Base-by-base conservation (phyloP, 2,329 filamentous ascomycete species). In the Trichoderma sp. region DNA sequence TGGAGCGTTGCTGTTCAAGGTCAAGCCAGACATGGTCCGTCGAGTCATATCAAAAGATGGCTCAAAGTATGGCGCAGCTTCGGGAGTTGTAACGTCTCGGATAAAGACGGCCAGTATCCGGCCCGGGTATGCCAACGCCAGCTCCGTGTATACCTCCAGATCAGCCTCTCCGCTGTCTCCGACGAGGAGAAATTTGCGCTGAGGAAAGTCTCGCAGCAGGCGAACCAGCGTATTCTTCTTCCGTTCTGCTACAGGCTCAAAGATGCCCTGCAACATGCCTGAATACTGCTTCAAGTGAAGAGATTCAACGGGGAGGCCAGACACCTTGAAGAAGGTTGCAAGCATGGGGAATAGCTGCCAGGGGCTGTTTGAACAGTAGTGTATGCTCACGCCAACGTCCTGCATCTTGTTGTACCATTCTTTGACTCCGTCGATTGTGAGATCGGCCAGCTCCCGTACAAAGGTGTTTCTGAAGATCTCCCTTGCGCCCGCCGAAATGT, bases 311-410 rank as follows among this genome's bases (percentile, higher is more conserved):
- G 96, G 96, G 1, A 99, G 82, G 1, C 92, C 92, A 7, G 92
- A 92, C 52, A 91, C 81, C 72, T 90, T 89, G 78, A 98, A 97
- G 78, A 92, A 99, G 65, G 88, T 93, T 5, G 92, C 91, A 13
- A 99, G 83, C 2, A 98, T 89, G 0, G 96, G 96, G 75, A 93
- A 99, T 7, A 99, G 86, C 78, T 99, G 96, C 96, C 96, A 99
- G 0, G 96, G 96, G 62, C 95, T 97, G 80, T 99, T 99, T n/a
- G 96, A 99, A 72, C 97, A 96, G 79, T 99, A 99, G 77, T 99
- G 96, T 64, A 99, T 87, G 74, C 90, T 88, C 29, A 98, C 95
- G 21, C 94, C 94, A 82, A 95, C 88, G 24, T 89, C 84, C 49
- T 91, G 86, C 81, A 99, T 85, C 24, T 85, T 85, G 43, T 84